Conservation (phyloP, 805 yeast genomes). For the Candida railenensis region DNA sequence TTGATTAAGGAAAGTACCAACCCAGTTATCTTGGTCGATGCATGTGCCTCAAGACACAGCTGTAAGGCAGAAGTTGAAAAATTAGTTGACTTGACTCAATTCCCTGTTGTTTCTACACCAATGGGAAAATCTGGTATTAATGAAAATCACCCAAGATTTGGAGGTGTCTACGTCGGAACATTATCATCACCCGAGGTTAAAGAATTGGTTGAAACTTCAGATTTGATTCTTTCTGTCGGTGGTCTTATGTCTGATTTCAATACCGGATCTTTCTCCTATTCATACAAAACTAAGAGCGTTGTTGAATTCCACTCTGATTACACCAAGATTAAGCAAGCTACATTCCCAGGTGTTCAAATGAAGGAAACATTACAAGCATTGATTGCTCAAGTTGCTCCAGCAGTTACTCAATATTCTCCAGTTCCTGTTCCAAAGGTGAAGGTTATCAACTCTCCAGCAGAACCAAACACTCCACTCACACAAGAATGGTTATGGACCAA, state of each 20-base stretch:
- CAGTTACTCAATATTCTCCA: constrained; percentile 45
- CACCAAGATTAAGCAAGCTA: constrained; percentile 39
- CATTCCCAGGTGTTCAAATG: constrained; percentile 42
- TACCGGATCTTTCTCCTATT: constrained; percentile 40
- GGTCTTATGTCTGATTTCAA: constrained; percentile 41
- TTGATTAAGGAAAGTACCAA: constrained; percentile 27
- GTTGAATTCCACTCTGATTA: constrained; percentile 43
- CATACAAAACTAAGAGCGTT: constrained; percentile 36
- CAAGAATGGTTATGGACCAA: constrained; percentile 73
- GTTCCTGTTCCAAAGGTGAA: constrained; percentile 56
- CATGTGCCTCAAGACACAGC: constrained; percentile 39
- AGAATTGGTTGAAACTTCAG: constrained; percentile 36
- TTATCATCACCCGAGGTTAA: constrained; percentile 36
- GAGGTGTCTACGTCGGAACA: constrained; percentile 41
- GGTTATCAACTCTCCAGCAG: constrained; percentile 43
- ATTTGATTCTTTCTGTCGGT: constrained; percentile 37
- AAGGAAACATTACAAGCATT: constrained; percentile 47
- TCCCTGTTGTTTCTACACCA: constrained; percentile 40
- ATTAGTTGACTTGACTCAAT: constrained; percentile 37
- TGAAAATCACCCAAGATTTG: constrained; percentile 36
- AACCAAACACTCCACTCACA: constrained; percentile 30
- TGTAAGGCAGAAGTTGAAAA: constrained; percentile 32
- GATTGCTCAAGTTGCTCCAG: constrained; percentile 34
- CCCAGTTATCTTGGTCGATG: constrained; percentile 39
- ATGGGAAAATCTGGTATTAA: constrained; percentile 41